Evolutionary conservation across 2,329 filamentous ascomycete genomes (phyloP).

Genomic region (Zymoseptoria passerinii): DNA sequence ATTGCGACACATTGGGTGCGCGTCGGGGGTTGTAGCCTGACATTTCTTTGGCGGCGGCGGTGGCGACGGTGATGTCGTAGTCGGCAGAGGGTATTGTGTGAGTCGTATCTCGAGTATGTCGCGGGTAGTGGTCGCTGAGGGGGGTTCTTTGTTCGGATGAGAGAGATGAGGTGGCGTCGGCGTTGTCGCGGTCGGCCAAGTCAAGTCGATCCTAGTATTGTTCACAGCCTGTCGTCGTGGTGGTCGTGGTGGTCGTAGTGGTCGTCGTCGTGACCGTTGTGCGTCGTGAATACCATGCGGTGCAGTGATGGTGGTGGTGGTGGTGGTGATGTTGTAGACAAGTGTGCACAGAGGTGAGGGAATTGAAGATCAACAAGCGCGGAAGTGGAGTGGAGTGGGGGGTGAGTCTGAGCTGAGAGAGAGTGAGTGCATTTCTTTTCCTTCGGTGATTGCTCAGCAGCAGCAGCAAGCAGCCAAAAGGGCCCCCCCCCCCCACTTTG

Average conservation of each 20-base stretch:
- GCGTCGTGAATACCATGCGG: background rate
- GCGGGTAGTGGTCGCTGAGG: background rate
- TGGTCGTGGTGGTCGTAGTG: too few species aligned
- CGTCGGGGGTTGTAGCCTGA: slow-evolving; percentile 62
- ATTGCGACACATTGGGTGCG: slow-evolving; percentile 81
- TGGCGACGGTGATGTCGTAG: background rate
- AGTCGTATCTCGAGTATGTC: background rate
- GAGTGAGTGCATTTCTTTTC: background rate
- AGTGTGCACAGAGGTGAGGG: too few species aligned
- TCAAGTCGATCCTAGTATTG: background rate
- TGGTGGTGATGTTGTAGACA: too few species aligned
- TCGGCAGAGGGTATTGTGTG: background rate
- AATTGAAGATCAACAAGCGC: too few species aligned
- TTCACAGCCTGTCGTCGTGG: background rate
- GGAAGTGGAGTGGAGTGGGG: background rate
- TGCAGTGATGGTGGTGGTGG: too few species aligned
- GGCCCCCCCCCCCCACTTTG: too few species aligned
- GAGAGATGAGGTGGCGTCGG: background rate
- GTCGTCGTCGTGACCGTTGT: background rate
- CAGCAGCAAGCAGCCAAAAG: too few species aligned
- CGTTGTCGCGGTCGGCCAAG: background rate
- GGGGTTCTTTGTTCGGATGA: background rate
- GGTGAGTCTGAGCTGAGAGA: background rate
- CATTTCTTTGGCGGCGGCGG: slow-evolving; percentile 50
- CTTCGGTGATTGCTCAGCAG: background rate